phyloP scores from a whole-genome alignment of 225 moss, liverwort and hornwort species.

The Rhytidiadelphus loreus region DNA sequence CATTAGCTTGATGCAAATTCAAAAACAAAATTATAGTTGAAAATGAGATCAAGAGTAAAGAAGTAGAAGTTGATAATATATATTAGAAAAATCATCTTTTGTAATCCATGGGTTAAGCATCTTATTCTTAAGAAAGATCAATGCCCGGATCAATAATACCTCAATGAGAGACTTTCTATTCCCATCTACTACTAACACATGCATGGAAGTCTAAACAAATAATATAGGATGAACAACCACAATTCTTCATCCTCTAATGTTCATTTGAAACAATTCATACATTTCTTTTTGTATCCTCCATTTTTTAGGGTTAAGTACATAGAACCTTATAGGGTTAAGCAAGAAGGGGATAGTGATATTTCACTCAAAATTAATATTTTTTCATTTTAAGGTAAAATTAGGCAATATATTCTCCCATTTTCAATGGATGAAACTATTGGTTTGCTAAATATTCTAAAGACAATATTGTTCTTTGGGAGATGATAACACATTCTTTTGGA shows the following conservation, averaged over 20 bases:
- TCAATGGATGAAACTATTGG: too few species aligned
- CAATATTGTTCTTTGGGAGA: accelerated
- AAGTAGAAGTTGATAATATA: neutral
- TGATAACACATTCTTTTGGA: neutral
- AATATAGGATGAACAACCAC: neutral
- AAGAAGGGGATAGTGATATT: neutral
- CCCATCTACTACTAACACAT: accelerated
- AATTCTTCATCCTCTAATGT: neutral
- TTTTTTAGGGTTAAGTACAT: accelerated
- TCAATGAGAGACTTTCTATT: neutral
- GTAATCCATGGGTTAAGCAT: too few species aligned
- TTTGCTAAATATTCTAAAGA: neutral
- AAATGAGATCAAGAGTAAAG: neutral
- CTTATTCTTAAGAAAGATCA: neutral
- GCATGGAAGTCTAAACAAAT: neutral
- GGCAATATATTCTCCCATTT: accelerated
- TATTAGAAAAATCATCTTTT: neutral
- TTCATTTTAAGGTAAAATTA: neutral
- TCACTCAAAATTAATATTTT: neutral
- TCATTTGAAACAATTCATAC: neutral
- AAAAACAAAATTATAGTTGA: neutral
- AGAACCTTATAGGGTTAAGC: accelerated
- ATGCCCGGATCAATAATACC: too few species aligned
- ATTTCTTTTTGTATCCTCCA: accelerated
- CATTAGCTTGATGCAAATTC: neutral